phyloP scores from a whole-genome alignment of 2,329 filamentous ascomycete species.

The Verticillium alfalfae region DNA sequence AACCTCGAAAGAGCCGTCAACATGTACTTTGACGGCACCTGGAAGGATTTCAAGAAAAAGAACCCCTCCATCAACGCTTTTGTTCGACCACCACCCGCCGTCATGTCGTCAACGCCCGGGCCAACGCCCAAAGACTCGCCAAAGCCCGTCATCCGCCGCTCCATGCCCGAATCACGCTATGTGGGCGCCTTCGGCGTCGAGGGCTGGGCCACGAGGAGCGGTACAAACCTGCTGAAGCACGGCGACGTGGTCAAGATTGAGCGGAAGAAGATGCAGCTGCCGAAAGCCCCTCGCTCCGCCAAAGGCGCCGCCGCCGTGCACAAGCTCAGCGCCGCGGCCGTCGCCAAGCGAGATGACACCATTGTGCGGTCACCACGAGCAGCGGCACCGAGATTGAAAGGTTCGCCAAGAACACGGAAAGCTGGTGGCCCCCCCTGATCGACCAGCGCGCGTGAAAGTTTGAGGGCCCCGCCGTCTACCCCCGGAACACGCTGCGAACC shows the following conservation, averaged over 20 bases:
- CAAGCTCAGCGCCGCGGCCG: slow-evolving; percentile 41
- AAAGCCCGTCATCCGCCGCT: slow-evolving; percentile 11
- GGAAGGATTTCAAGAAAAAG: slow-evolving; percentile 43
- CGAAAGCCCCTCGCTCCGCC: slow-evolving; percentile 39
- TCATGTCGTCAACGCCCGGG: not conserved
- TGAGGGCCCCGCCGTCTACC: slow-evolving; percentile 82
- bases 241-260: slow-evolving; percentile 84
- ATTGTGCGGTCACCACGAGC: slow-evolving; percentile 80
- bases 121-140: not conserved
- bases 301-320: slow-evolving; percentile 27
- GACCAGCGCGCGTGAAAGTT: slow-evolving; percentile 88
- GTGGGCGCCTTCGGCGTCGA: slow-evolving; percentile 88
- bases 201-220: slow-evolving; percentile 88
- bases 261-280: slow-evolving; percentile 68
- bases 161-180: slow-evolving; percentile 54
- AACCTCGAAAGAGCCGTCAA: slow-evolving; percentile 60
- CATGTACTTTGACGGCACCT: slow-evolving; percentile 67
- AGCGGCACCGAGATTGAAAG: slow-evolving; percentile 79
- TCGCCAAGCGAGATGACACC: slow-evolving; percentile 68
- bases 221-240: slow-evolving; percentile 67
- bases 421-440: slow-evolving; percentile 87
- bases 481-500: slow-evolving; percentile 75
- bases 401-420: slow-evolving; percentile 77
- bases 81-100: not conserved
- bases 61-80: slow-evolving; percentile 1